Evolutionary conservation across 169 alveolate genomes (phyloP).

Genomic region (Cryptosporidium parvum): DNA sequence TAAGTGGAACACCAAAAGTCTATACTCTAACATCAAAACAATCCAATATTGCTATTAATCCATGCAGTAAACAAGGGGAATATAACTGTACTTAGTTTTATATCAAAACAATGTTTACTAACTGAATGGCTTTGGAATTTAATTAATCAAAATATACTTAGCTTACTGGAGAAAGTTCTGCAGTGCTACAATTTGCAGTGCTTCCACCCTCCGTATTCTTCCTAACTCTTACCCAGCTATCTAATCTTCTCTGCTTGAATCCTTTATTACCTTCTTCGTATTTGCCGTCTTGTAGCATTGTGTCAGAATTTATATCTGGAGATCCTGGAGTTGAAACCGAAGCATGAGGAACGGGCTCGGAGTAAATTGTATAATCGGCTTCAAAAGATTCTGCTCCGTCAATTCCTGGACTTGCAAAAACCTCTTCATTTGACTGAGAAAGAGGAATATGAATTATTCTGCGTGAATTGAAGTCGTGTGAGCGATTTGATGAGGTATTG

Average conservation of each 20-base stretch:
- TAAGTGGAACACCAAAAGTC: neutral
- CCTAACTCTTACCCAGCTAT: slow-evolving; percentile 59
- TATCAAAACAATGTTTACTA: neutral
- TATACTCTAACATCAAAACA: neutral
- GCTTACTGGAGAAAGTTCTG: slow-evolving; percentile 57
- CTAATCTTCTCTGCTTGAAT: slow-evolving; percentile 66
- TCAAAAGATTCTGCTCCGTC: slow-evolving; percentile 1
- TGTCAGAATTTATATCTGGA: neutral
- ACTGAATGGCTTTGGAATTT: neutral
- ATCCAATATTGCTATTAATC: neutral
- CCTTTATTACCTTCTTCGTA: slow-evolving; percentile 32
- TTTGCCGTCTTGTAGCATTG: neutral
- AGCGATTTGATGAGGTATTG: neutral
- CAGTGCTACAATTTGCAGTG: slow-evolving; percentile 57
- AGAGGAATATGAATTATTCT: slow-evolving; percentile 69
- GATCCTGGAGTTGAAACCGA: slow-evolving; percentile 2
- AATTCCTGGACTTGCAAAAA: slow-evolving; percentile 25
- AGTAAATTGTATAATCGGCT: neutral
- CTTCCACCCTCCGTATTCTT: slow-evolving; percentile 27
- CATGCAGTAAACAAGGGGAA: neutral
- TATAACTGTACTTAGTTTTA: neutral
- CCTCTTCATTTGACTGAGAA: slow-evolving; percentile 74
- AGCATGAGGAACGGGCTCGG: neutral
- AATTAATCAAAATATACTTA: neutral
- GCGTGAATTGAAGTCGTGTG: slow-evolving; percentile 20